Base-by-base conservation (phyloP, 2,329 filamentous ascomycete species). In the Botrytis squamosa region DNA sequence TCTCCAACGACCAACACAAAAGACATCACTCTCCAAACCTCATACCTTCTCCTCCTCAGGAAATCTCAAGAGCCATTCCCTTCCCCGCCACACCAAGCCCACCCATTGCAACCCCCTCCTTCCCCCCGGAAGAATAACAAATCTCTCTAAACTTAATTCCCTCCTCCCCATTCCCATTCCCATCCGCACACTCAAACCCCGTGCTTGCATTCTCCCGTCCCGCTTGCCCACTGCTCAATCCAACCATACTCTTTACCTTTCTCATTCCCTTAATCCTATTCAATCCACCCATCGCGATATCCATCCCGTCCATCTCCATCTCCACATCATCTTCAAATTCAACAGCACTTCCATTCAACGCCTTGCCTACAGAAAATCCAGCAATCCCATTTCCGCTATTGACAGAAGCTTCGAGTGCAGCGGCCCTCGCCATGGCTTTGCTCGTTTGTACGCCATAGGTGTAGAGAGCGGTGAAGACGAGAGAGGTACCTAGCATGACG, bases 401-500 rank as follows among this genome's bases (percentile, higher is more conserved):
- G 0, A 33, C 38, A 9, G 66, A 69, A 6, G 63, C 70, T 20
- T 72, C 40, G 40, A 67, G 63, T 4, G 52, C 65, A 14, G 70
- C 70, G 5, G 49, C 71, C 7, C 55, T 40, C 0, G 71, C 71
- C 63, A 72, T 69, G 20, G 71, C 71, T 72, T 72, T 72, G 20
- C 71, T 72, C 33, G 63, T 60, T 22, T 72, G 71, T 0, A 69
- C 25, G 33, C 71, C 52, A 25, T 72, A 72, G 9, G 71, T 72
- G 2, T 59, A 72, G 40, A 72, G 71, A 14, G 49, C 71, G 12
- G 71, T 59, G 55, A 72, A 72, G 25, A 72, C 64, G 42, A 72
- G 71, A n/a, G 71, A 69, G 12, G 63, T 69, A 12, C 71, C 71
- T 22, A 72, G 71, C 40, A 72, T 60, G 29, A 72, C 71, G 71